Evolutionary conservation across 2,329 filamentous ascomycete species (phyloP), one percentile per base, ranked within the genome.

Genomic region (Didymella lethalis): DNA sequence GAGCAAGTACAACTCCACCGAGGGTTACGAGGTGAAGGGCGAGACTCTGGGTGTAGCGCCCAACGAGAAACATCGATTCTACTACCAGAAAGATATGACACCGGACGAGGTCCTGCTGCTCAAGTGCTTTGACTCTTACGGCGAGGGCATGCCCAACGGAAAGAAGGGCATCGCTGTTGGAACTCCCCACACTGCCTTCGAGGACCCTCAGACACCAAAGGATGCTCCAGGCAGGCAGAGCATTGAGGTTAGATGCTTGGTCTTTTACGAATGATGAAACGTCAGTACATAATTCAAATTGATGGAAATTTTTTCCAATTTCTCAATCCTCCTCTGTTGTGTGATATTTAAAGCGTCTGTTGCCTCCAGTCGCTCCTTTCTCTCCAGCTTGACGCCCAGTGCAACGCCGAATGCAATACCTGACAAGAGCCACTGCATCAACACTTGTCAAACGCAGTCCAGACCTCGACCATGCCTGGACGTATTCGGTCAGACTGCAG

Each of bases 81-180:
- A 84, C 67, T 90, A 90, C 65, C 78, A 85, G 70, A 89, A 88
- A 75, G 87, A 89, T 67, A 90, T 90, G 88, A 85, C 81, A 20
- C 82, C 82, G 0, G 80, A 82, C 2, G 83, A 85, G 69, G 82
- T 82, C 0, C 78, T 85, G 76, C 71, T 85, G 56, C 75, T 85
- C 61, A 85, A 82, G 73, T 82, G 80, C 62, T 82, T 79, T 61
- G 80, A 82, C 59, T 79, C 75, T 10, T 72, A 68, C 34, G 80
- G 80, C 5, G 75, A 81, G 50, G 79, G 78, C 4, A 74, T 78
- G 74, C 71, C 73, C 16, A 74, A 64, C 56, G 80, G 79, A 1
- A 72, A 66, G 52, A 62, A 76, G 38, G 78, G 79, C 0, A 52
- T 81, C 4, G 80, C 80, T 12, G 69, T 81, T 4, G 67, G 80